A percentile compares a stretch with the other conserved stretches of the same genome.
Evolutionary conservation across 345 rosid species (phyloP).

Genomic region (Firmiana major): DNA sequence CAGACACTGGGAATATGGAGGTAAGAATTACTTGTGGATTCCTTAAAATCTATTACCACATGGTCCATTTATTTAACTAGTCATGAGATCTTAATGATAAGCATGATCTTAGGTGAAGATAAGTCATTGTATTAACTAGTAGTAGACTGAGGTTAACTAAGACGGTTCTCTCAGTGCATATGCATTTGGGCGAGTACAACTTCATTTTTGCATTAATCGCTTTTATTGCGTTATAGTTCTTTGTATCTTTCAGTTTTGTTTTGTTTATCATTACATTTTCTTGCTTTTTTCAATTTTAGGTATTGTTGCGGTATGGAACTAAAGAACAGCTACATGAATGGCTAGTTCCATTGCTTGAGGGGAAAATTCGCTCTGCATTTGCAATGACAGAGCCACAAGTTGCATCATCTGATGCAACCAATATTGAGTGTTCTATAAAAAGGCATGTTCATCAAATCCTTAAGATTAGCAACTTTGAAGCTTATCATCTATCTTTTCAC

Average conservation of each 20-base stretch:
- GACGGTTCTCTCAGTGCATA: neutral
- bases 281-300: conserved; percentile 38
- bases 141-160: conserved; percentile 4
- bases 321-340: conserved; percentile 77
- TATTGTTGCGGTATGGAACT: conserved; percentile 83
- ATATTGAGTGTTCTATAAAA: conserved; percentile 87
- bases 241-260: neutral
- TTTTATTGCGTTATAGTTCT: neutral
- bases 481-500: neutral
- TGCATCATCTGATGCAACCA: conserved; percentile 99
- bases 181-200: neutral
- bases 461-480: neutral
- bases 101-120: neutral
- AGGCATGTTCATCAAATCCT: conserved; percentile 38
- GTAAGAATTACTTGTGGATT: conserved; percentile 33
- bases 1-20: conserved; percentile 99
- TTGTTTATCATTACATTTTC: neutral
- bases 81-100: neutral
- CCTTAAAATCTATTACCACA: neutral
- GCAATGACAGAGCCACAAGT: conserved; percentile 99
- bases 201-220: neutral
- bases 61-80: neutral
- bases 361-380: conserved; percentile 92
- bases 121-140: neutral
- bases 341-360: conserved; percentile 93